Evolutionary conservation across 208 protist species (phyloP).

Genomic region (Crithidia acanthocephali): DNA sequence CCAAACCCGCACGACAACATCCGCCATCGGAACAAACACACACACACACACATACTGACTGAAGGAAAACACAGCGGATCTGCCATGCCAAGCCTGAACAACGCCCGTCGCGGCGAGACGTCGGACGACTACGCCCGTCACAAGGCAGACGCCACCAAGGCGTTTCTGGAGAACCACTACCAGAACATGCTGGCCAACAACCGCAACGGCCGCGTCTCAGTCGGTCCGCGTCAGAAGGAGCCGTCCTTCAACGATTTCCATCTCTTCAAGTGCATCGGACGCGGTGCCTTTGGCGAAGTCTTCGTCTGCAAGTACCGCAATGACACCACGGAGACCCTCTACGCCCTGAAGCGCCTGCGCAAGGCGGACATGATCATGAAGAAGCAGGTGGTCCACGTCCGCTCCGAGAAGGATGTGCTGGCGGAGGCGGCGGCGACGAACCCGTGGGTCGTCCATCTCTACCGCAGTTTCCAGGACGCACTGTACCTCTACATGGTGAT

Average conservation of each 20-base stretch:
- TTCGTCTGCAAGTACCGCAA: conserved; percentile 85
- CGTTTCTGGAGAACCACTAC: conserved; percentile 89
- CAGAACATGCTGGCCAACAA: conserved; percentile 67
- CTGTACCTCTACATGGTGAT: conserved; percentile 95
- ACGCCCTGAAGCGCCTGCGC: conserved; percentile 91
- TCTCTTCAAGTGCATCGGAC: conserved; percentile 89
- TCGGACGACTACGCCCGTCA: conserved; percentile 78
- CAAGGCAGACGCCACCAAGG: conserved; percentile 87
- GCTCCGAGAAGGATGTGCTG: conserved; percentile 92
- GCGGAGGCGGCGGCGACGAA: conserved; percentile 80
- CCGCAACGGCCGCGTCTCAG: conserved; percentile 48
- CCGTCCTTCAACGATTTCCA: conserved; percentile 82
- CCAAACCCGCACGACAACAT: no score
- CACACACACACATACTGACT: no score
- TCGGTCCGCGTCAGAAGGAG: conserved; percentile 78
- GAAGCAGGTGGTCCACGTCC: conserved; percentile 89
- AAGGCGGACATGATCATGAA: conserved; percentile 93
- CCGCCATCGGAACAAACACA: no score
- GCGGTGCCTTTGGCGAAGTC: conserved; percentile 92
- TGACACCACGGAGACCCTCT: conserved; percentile 68
- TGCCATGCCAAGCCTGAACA: conserved; percentile 41
- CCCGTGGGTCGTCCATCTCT: conserved; percentile 90
- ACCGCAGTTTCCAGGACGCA: conserved; percentile 94
- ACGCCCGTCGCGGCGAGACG: conserved; percentile 51
- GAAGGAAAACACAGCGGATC: no score